phyloP scores from a whole-genome alignment of 2,329 filamentous ascomycete genomes.

The Talaromyces sp. region DNA sequence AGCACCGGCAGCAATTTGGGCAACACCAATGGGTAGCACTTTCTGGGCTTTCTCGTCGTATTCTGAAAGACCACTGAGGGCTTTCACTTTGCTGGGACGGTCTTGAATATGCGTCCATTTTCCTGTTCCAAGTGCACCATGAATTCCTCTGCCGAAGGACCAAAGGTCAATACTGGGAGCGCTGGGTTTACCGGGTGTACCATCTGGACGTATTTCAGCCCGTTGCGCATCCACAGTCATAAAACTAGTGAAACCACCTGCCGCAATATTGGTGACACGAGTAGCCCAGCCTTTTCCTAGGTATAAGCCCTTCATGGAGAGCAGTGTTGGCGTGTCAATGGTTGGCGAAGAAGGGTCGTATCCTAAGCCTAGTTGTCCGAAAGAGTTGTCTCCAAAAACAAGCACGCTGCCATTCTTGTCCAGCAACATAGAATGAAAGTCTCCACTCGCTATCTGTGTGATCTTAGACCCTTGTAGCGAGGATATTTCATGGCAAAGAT shows the following conservation, averaged over 20 bases:
- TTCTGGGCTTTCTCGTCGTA: slow-evolving; percentile 69
- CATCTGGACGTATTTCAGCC: slow-evolving; percentile 44
- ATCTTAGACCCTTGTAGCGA: slow-evolving; percentile 67
- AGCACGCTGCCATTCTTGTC: slow-evolving; percentile 74
- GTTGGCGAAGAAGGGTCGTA: slow-evolving; percentile 56
- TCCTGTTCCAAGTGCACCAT: slow-evolving; percentile 76
- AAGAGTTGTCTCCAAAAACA: slow-evolving; percentile 83
- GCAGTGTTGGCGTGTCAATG: slow-evolving; percentile 63
- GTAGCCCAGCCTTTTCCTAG: slow-evolving; percentile 57
- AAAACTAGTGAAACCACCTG: slow-evolving; percentile 82
- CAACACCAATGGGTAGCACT: slow-evolving; percentile 71
- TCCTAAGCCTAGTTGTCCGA: slow-evolving; percentile 86
- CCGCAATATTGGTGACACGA: slow-evolving; percentile 70
- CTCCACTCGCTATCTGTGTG: slow-evolving; percentile 71
- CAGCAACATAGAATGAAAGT: slow-evolving; percentile 76
- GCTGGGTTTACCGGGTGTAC: slow-evolving; percentile 47
- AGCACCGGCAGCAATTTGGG: slow-evolving; percentile 66
- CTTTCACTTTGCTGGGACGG: slow-evolving; percentile 72
- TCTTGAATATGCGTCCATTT: slow-evolving; percentile 84
- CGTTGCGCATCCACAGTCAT: slow-evolving; percentile 75
- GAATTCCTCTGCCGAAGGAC: slow-evolving; percentile 81
- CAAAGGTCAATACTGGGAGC: slow-evolving; percentile 75
- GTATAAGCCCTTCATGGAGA: slow-evolving; percentile 71
- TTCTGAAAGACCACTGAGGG: slow-evolving; percentile 77
- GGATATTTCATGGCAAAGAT: slow-evolving; percentile 74